Evolutionary conservation across 768 basidiomycete species (phyloP).

Genomic region (Clitopilus passeckerianus): DNA sequence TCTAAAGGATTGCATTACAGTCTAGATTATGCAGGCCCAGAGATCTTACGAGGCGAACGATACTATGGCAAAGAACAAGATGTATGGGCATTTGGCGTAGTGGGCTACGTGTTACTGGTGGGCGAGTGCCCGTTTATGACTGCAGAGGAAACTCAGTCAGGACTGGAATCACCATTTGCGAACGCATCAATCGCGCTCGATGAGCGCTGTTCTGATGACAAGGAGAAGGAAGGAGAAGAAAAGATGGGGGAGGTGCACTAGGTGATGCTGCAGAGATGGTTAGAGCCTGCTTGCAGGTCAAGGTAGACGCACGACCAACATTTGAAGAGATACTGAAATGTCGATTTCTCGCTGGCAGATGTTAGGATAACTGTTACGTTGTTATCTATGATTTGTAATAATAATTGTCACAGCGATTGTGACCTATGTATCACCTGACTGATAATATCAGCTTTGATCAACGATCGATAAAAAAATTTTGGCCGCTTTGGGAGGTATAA

Average conservation of each 20-base stretch:
- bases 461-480: constrained; percentile 61
- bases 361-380: constrained; percentile 28
- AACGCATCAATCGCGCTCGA: constrained; percentile 73
- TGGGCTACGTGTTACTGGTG: constrained; percentile 89
- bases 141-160: constrained; percentile 86
- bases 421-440: constrained; percentile 42
- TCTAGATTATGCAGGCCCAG: constrained; percentile 92
- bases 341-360: constrained; percentile 84
- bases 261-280: constrained; percentile 86
- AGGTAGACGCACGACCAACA: constrained; percentile 71
- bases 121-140: constrained; percentile 93
- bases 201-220: constrained; percentile 73
- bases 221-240: constrained; percentile 72
- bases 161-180: constrained; percentile 70
- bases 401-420: constrained; percentile 16
- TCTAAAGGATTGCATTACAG: constrained; percentile 30
- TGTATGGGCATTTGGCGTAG: constrained; percentile 97
- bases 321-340: constrained; percentile 80
- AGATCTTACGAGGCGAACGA: constrained; percentile 91
- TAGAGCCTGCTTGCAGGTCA: constrained; percentile 78
- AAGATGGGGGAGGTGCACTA: constrained; percentile 78
- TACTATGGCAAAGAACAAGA: constrained; percentile 97
- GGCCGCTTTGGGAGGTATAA: constrained; percentile 46
- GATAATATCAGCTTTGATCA: constrained; percentile 46
- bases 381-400: constrained; percentile 4